Evolutionary conservation across 371 early-diverging fungal genomes (phyloP).

Genomic region (Haplosporangium sp.): DNA sequence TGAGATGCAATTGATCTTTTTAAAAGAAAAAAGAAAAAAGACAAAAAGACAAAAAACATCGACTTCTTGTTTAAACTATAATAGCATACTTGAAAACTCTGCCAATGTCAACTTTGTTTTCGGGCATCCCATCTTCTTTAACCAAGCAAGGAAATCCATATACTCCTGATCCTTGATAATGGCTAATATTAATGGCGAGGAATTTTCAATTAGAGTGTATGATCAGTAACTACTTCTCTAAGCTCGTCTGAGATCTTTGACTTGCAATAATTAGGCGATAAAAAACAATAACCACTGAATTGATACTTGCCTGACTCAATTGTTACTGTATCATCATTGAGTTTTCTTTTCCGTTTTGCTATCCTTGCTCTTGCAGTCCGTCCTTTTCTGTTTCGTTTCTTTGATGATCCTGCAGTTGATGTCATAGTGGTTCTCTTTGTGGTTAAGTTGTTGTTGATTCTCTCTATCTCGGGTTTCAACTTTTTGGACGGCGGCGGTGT

Average conservation of each 20-base stretch:
- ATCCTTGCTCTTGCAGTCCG: constrained; percentile 30
- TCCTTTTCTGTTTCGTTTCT: constrained; percentile 24
- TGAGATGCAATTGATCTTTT: too few relatives aligned
- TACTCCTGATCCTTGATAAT: constrained; percentile 63
- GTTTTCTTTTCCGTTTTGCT: constrained; percentile 7
- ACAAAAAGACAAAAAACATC: neutral
- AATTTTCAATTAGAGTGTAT: neutral
- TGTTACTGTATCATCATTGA: constrained; percentile 3
- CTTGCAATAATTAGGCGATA: too few relatives aligned
- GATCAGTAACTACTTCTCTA: neutral
- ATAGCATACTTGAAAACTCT: constrained; percentile 62
- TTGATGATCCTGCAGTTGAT: constrained; percentile 2
- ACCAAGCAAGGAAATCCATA: constrained; percentile 64
- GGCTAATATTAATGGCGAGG: constrained; percentile 10
- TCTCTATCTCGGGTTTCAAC: constrained; percentile 30
- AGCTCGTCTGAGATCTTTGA: too few relatives aligned
- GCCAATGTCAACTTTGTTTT: constrained; percentile 68
- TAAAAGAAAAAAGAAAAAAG: too few relatives aligned
- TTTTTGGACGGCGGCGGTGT: constrained; percentile 33
- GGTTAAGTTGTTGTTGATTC: neutral
- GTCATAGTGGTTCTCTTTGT: constrained; percentile 5
- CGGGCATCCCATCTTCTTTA: constrained; percentile 62
- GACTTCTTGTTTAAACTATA: neutral
- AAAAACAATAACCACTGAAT: too few relatives aligned
- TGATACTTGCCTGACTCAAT: constrained; percentile 36